These are phyloP conservation scores for Nakazawaea anatomiae DNA, from an alignment of 805 yeast genomes.

Conservation along the genomic window DNA sequence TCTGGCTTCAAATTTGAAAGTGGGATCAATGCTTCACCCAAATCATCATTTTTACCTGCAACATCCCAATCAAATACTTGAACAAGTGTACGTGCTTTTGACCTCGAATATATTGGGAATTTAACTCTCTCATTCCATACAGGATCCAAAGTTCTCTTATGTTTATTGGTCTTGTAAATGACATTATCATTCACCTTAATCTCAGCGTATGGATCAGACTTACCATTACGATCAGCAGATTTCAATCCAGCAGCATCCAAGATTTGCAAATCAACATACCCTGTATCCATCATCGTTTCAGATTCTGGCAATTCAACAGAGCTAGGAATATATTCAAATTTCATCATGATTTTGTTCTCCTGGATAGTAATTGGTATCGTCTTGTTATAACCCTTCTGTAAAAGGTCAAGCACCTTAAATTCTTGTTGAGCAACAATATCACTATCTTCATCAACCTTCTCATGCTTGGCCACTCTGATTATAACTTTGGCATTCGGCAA, in stretches of 20 bases:
- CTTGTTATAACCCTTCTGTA: constrained; percentile 39
- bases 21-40: constrained; percentile 51
- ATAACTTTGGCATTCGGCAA: constrained; percentile 52
- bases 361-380: constrained; percentile 42
- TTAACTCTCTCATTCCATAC: constrained; percentile 66
- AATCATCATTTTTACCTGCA: constrained; percentile 58
- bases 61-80: constrained; percentile 74
- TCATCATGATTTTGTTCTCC: constrained; percentile 34
- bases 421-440: constrained; percentile 48
- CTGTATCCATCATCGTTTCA: constrained; percentile 67
- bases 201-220: constrained; percentile 64
- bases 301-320: constrained; percentile 44
- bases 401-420: constrained; percentile 47
- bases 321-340: constrained; percentile 59
- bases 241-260: constrained; percentile 47
- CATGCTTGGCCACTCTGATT: constrained; percentile 51
- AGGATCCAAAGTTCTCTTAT: constrained; percentile 66
- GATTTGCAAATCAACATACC: constrained; percentile 50
- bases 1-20: constrained; percentile 42
- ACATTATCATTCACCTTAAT: constrained; percentile 49
- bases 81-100: constrained; percentile 41
- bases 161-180: constrained; percentile 51
- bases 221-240: constrained; percentile 67
- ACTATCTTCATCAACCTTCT: constrained; percentile 37
- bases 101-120: constrained; percentile 59